Conservation (phyloP, 1,139 yeast species). For the Suhomyces bribrorum region DNA sequence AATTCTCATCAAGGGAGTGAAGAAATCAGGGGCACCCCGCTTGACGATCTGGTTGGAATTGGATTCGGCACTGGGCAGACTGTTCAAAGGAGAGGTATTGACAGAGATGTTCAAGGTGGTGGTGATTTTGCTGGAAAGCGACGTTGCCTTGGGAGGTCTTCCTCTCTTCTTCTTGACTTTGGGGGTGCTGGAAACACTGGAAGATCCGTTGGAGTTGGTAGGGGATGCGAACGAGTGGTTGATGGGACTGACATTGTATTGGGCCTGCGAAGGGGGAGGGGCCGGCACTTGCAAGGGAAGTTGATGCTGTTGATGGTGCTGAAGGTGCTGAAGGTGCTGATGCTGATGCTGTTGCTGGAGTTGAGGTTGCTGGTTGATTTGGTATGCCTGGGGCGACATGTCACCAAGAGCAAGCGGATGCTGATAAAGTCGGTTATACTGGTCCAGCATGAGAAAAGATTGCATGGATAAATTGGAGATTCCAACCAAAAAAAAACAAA, state of each 20-base stretch:
- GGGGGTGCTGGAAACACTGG: constrained; percentile 15
- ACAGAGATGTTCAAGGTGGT: constrained; percentile 47
- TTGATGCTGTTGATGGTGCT: neutral
- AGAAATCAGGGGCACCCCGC: constrained; percentile 48
- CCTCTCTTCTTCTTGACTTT: constrained; percentile 46
- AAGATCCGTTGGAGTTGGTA: constrained; percentile 1
- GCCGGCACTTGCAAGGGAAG: constrained; percentile 1
- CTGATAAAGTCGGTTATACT: neutral
- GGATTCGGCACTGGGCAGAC: constrained; percentile 33
- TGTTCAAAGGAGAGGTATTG: constrained; percentile 31
- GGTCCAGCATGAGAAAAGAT: constrained; percentile 8
- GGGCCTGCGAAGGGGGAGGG: too few relatives aligned
- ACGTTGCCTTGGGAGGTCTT: constrained; percentile 49
- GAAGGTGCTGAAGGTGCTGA: constrained; percentile 1
- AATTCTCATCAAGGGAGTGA: constrained; percentile 50
- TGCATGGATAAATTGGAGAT: neutral
- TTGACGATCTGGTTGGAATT: constrained; percentile 38
- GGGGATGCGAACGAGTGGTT: constrained; percentile 1
- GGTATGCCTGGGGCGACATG: neutral
- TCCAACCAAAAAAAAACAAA: too few relatives aligned
- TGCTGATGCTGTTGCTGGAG: constrained; percentile 3
- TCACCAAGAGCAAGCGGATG: neutral
- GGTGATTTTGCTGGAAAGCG: constrained; percentile 42
- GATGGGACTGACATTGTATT: neutral
- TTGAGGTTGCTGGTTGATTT: neutral